phyloP scores from a whole-genome alignment of 2,329 filamentous ascomycete species.

The Calonectria hawksworthii region DNA sequence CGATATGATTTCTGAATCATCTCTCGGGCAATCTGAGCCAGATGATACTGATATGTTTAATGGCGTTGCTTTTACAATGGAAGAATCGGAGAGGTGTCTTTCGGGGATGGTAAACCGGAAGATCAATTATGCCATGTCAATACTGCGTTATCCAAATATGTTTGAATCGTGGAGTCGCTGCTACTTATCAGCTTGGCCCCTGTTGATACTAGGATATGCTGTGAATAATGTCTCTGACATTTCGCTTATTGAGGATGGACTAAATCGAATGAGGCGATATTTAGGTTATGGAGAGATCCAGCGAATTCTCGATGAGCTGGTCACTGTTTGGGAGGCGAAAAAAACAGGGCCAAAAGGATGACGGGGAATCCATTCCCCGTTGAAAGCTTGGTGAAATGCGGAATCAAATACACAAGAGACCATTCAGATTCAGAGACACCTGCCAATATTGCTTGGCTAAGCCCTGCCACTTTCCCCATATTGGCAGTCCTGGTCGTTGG shows the following conservation, averaged over 20 bases:
- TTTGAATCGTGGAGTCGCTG: constrained; percentile 18
- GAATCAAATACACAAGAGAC: no score
- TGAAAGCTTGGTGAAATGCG: background rate
- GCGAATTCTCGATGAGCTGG: background rate
- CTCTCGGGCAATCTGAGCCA: background rate
- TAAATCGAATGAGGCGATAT: background rate
- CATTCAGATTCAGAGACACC: no score
- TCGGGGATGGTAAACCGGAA: background rate
- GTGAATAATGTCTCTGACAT: constrained; percentile 18
- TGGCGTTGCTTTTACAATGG: background rate
- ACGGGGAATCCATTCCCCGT: background rate
- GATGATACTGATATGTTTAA: background rate
- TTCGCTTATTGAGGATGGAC: background rate
- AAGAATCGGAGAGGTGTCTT: no score
- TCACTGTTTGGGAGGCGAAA: background rate
- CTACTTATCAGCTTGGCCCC: constrained; percentile 24
- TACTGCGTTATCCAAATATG: constrained; percentile 8
- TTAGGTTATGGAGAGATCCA: background rate
- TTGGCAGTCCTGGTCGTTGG: no score
- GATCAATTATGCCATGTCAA: background rate
- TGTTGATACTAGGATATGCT: constrained; percentile 26
- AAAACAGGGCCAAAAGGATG: background rate
- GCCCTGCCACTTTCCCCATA: no score
- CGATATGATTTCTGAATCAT: background rate
- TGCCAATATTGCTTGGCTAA: no score